A percentile compares a stretch with the other conserved stretches of the same genome.
Conservation (phyloP, 148 eudicot species). For the Talinum fruticosum region DNA sequence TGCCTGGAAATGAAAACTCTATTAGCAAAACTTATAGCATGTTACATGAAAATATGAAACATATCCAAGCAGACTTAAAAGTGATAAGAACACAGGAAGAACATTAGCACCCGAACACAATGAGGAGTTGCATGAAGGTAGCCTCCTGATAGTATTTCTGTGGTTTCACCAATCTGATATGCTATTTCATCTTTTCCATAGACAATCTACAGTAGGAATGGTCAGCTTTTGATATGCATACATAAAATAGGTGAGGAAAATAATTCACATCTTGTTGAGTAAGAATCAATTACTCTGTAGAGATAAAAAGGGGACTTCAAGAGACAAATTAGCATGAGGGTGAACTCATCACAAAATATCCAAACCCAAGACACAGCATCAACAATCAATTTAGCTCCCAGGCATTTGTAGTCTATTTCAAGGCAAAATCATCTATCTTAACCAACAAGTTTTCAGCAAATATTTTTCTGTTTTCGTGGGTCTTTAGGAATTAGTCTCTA, state of each 20-base stretch:
- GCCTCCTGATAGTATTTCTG: conserved; percentile 91
- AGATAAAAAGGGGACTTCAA: neutral
- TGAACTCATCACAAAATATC: neutral
- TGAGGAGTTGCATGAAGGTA: conserved; percentile 95
- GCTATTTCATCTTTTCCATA: conserved; percentile 93
- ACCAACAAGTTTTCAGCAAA: too few species aligned
- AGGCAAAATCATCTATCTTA: too few species aligned
- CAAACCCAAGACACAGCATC: neutral
- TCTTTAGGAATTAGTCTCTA: too few species aligned
- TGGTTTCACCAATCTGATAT: conserved; percentile 92
- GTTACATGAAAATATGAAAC: conserved; percentile 7
- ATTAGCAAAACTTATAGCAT: neutral
- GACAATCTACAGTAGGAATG: conserved; percentile 46
- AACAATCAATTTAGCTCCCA: too few species aligned
- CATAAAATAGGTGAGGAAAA: neutral
- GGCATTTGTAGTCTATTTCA: too few species aligned
- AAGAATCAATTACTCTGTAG: neutral
- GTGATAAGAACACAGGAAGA: neutral
- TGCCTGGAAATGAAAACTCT: conserved; percentile 46
- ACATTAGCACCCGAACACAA: conserved; percentile 70
- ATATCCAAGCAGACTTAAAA: neutral
- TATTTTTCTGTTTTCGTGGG: too few species aligned
- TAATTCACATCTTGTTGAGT: neutral
- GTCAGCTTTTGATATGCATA: conserved; percentile 8
- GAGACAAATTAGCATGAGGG: neutral